Conservation (phyloP, 1,284 basidiomycete genomes). For the Ganoderma lingzhi region DNA sequence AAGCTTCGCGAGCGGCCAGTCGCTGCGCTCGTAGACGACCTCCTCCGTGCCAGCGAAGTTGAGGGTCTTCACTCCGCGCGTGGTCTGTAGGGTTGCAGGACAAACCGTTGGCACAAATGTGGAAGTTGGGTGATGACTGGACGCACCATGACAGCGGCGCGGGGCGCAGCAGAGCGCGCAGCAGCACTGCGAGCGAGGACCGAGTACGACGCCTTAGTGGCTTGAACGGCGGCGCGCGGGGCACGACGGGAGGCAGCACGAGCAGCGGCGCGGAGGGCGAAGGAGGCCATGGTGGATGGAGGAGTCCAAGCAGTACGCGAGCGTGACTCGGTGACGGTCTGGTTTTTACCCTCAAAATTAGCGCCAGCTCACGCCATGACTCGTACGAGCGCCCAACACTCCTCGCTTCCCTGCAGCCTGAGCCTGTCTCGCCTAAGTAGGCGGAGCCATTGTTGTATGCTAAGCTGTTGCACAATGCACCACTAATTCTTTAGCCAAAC, state of each 20-base stretch:
- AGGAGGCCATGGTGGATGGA: constrained; percentile 60
- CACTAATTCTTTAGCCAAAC: neutral
- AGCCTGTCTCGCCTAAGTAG: neutral
- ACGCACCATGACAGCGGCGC: constrained; percentile 55
- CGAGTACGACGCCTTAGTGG: constrained; percentile 70
- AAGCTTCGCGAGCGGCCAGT: constrained; percentile 98
- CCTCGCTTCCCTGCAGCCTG: neutral
- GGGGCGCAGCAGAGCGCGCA: constrained; percentile 42
- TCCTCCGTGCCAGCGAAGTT: constrained; percentile 98
- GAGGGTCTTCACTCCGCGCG: constrained; percentile 94
- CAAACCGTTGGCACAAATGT: constrained; percentile 1
- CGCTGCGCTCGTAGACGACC: constrained; percentile 95
- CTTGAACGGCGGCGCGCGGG: constrained; percentile 54
- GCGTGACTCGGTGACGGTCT: constrained; percentile 21
- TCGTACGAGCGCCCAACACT: constrained; percentile 8
- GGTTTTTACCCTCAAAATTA: constrained; percentile 25
- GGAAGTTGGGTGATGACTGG: constrained; percentile 8
- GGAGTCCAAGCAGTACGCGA: constrained; percentile 16
- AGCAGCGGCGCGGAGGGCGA: constrained; percentile 69
- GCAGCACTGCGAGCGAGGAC: constrained; percentile 66
- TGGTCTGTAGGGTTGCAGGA: constrained; percentile 19
- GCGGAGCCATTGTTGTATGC: neutral
- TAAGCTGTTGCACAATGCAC: neutral
- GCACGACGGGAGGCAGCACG: constrained; percentile 69
- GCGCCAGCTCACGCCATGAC: constrained; percentile 24